These are phyloP conservation scores for Chamaecrista fasciculata DNA, from an alignment of 306 rosid genomes.

Conservation along the genomic window DNA sequence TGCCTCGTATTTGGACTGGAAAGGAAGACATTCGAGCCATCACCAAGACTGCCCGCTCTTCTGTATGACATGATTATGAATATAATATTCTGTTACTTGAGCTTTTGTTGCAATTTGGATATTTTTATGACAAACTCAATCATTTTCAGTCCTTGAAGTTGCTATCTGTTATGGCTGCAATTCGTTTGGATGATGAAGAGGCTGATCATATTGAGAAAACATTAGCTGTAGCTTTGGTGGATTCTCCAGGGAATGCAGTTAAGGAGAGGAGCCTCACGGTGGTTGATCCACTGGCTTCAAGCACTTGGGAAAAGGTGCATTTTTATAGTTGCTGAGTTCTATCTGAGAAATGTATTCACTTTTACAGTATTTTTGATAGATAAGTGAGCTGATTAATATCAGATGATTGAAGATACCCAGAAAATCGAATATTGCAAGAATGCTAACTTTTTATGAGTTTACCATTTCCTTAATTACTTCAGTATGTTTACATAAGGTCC, in stretches of 20 bases:
- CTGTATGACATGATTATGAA: constrained; percentile 47
- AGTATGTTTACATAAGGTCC: neutral
- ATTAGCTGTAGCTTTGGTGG: constrained; percentile 53
- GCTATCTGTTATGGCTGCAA: constrained; percentile 76
- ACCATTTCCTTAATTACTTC: neutral
- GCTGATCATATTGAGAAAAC: constrained; percentile 55
- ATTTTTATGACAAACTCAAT: constrained; percentile 8
- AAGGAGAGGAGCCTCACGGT: constrained; percentile 52
- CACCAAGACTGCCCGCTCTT: constrained; percentile 74
- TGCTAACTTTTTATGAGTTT: neutral
- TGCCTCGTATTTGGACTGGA: constrained; percentile 95
- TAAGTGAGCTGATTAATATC: neutral
- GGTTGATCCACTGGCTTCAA: constrained; percentile 76
- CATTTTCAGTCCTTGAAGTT: constrained; percentile 76
- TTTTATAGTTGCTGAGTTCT: constrained; percentile 23
- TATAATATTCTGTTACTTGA: constrained; percentile 6
- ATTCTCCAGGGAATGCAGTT: constrained; percentile 42
- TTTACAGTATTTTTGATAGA: neutral
- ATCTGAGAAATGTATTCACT: constrained; percentile 9
- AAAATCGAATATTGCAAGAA: constrained; percentile 12
- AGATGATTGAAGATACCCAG: neutral
- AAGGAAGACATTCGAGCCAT: constrained; percentile 80
- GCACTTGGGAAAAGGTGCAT: constrained; percentile 83
- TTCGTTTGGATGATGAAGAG: constrained; percentile 68
- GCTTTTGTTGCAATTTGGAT: constrained; percentile 17